phyloP scores from a whole-genome alignment of 2,329 filamentous ascomycete species.

The Zopfia rhizophila region DNA sequence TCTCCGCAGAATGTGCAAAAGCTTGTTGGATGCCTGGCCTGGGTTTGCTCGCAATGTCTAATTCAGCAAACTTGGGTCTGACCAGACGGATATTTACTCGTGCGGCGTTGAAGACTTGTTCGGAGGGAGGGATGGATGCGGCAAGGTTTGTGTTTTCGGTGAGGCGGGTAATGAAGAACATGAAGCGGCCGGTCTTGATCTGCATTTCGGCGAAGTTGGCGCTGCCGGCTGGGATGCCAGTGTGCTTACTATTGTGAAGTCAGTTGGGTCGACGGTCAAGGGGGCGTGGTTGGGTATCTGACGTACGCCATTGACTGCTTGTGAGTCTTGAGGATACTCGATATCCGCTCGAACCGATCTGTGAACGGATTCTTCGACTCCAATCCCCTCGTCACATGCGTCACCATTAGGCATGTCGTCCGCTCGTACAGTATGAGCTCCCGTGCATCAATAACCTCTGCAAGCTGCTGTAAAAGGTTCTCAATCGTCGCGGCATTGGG shows the following conservation, averaged over 20 bases:
- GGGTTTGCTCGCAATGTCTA: conserved; percentile 59
- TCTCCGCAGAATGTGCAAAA: conserved; percentile 45
- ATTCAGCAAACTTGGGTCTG: conserved; percentile 79
- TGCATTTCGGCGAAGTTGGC: conserved; percentile 85
- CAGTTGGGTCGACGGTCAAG: conserved; percentile 42
- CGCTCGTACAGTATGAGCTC: conserved; percentile 95
- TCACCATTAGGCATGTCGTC: conserved; percentile 96
- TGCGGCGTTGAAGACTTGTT: conserved; percentile 89
- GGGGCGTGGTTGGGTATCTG: conserved; percentile 50
- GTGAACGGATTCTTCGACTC: conserved; percentile 85
- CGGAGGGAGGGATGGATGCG: conserved; percentile 88
- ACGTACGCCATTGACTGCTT: conserved; percentile 77
- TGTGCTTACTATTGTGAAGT: conserved; percentile 72
- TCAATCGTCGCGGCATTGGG: conserved; percentile 92
- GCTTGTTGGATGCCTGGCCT: conserved; percentile 49
- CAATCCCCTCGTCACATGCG: conserved; percentile 81
- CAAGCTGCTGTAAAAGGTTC: conserved; percentile 82
- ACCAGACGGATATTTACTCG: conserved; percentile 91
- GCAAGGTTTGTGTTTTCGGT: conserved; percentile 98
- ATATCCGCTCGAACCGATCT: conserved; percentile 93
- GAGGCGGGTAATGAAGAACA: conserved; percentile 93
- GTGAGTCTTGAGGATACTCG: conserved; percentile 98
- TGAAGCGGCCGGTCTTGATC: conserved; percentile 83
- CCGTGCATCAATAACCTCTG: conserved; percentile 87
- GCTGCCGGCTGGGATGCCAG: conserved; percentile 80